Percentiles rank a stretch among this genome's conserved stretches.
phyloP scores from a whole-genome alignment of 768 basidiomycete species.

The Agaricus blazei region DNA sequence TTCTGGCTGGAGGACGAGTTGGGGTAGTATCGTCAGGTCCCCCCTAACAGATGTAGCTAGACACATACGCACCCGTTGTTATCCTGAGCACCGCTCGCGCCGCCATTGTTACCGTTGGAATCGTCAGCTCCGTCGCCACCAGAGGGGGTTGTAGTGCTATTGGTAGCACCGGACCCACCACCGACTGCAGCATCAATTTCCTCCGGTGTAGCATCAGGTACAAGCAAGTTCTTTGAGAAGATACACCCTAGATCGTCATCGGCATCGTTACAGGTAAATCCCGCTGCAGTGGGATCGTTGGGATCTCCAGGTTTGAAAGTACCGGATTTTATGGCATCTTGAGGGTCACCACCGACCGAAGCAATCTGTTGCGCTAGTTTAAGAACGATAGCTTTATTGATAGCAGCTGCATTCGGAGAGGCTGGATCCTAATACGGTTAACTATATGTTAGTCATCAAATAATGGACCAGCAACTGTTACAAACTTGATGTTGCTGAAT shows the following conservation, averaged over 20 bases:
- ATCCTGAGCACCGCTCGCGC: slow-evolving; percentile 8
- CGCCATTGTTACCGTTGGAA: slow-evolving; percentile 2
- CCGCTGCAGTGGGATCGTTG: slow-evolving; percentile 47
- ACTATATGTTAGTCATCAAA: neutral
- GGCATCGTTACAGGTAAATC: slow-evolving; percentile 49
- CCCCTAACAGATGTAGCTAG: neutral
- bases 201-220: slow-evolving; percentile 47
- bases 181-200: slow-evolving; percentile 53
- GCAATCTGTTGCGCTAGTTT: slow-evolving; percentile 62
- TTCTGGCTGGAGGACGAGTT: slow-evolving; percentile 22
- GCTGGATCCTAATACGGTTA: slow-evolving; percentile 47
- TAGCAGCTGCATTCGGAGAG: slow-evolving; percentile 46
- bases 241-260: slow-evolving; percentile 58
- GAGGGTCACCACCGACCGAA: slow-evolving; percentile 57
- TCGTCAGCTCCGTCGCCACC: neutral
- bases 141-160: neutral
- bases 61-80: neutral
- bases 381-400: slow-evolving; percentile 61
- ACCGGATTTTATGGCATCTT: slow-evolving; percentile 51
- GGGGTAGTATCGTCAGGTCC: neutral
- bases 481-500: slow-evolving; percentile 54
- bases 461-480: neutral
- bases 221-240: slow-evolving; percentile 55
- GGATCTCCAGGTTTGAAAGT: slow-evolving; percentile 56
- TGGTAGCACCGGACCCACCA: slow-evolving; percentile 16